A percentile compares a stretch with the other conserved stretches of the same genome.
Conservation (phyloP, 352 stramenopile species). For the Phytophthora macrochlamydospora region DNA sequence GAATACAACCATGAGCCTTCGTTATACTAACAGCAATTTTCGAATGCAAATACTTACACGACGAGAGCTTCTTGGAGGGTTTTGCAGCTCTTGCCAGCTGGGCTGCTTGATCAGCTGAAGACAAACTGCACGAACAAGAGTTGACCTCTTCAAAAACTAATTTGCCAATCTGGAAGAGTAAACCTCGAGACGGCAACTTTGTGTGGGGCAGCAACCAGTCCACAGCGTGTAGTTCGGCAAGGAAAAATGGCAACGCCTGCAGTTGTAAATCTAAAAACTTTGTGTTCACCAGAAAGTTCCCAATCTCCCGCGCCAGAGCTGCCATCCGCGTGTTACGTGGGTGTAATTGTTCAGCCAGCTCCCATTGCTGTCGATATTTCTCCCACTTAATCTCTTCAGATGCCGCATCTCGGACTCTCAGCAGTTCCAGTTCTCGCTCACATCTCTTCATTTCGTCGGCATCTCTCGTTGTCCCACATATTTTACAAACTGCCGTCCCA, state of each 20-base stretch:
- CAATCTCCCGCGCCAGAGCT: slow-evolving; percentile 32
- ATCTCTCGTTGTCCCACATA: slow-evolving; percentile 22
- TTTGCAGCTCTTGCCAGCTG: slow-evolving; percentile 19
- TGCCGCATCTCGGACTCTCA: slow-evolving; percentile 5
- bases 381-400: slow-evolving; percentile 32
- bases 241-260: slow-evolving; percentile 28
- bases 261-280: slow-evolving; percentile 7
- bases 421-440: slow-evolving; percentile 18
- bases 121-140: neutral
- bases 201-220: slow-evolving; percentile 47
- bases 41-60: slow-evolving; percentile 29
- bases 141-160: slow-evolving; percentile 27
- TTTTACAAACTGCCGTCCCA: slow-evolving; percentile 18
- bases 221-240: slow-evolving; percentile 36
- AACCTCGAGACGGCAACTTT: slow-evolving; percentile 47
- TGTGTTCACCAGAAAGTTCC: slow-evolving; percentile 43
- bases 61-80: slow-evolving; percentile 43
- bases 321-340: slow-evolving; percentile 38
- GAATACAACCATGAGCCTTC: too few species aligned
- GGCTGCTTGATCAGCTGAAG: slow-evolving; percentile 3
- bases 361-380: slow-evolving; percentile 29
- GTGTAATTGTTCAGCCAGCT: slow-evolving; percentile 30
- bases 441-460: slow-evolving; percentile 6
- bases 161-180: slow-evolving; percentile 54
- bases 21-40: too few species aligned